Evolutionary conservation across 2,329 filamentous ascomycete species (phyloP), one percentile per base, ranked within the genome.

Genomic region (Mycosphaerella sp.): DNA sequence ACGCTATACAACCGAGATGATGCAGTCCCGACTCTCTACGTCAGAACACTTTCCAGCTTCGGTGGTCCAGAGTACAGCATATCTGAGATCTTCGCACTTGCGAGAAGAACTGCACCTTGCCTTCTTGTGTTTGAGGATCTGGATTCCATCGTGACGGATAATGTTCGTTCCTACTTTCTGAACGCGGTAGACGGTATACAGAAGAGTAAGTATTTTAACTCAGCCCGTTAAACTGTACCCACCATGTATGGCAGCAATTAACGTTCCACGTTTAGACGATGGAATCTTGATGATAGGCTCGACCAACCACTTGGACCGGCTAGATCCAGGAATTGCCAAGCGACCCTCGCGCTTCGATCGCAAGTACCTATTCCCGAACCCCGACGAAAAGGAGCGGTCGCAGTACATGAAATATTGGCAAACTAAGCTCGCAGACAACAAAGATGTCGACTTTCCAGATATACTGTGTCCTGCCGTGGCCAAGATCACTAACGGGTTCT

Each of bases 81-180:
- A 50, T 66, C 69, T 17, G 50, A 68, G 14, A 79, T 84, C 46
- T 84, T 85, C 61, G 49, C 53, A 16, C 80, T 79, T 55, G 84
- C 84, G 0, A 72, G 84, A 17, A 71, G 78, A 56, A 75, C 78
- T 54, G 80, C 84, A 0, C 84, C 84, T 0, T 87, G 83, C 68
- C 79, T 85, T 54, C 75, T 87, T 3, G 79, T 87, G 36, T 84
- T 87, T 52, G 85, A 87, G 64, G 85, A 87, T 56, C 74, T 87
- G 4, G 85, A 87, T 64, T 81, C 78, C 7, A 76, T 87, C 30
- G 77, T 87, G 40, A 75, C 74, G 9, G 78, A 82, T 48, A 57
- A 63, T 1, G 79, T 84, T 12, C 74, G 84, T 25, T 81, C 77
- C 46, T 87, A 85, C 70, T 87, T 87, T 68, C 73, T 87, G 42